phyloP scores from a whole-genome alignment of 1,284 basidiomycete genomes.

The Rhodotorula sp. region DNA sequence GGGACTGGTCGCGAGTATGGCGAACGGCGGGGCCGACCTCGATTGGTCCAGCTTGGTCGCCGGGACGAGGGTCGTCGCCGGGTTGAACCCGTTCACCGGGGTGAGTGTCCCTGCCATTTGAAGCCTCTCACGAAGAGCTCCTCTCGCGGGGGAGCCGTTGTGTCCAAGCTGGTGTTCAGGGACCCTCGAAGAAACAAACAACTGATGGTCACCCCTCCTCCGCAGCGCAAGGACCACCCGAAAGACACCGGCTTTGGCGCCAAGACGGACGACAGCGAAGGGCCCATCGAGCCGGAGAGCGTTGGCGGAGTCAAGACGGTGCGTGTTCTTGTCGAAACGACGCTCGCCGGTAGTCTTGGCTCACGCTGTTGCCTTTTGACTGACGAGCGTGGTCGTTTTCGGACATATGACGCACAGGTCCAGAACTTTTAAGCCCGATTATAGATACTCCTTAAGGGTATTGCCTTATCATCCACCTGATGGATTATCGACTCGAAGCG shows the following conservation, averaged over 20 bases:
- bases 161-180: too few species aligned
- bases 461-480: too few species aligned
- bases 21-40: constrained; percentile 25
- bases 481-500: too few species aligned
- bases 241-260: constrained; percentile 38
- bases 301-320: constrained; percentile 29
- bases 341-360: too few species aligned
- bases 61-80: constrained; percentile 36
- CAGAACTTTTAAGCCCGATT: not conserved
- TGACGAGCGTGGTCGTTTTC: not conserved
- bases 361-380: too few species aligned
- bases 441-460: too few species aligned
- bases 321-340: not conserved
- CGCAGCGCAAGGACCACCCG: constrained; percentile 19
- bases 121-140: too few species aligned
- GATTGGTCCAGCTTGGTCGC: constrained; percentile 40
- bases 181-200: too few species aligned
- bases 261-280: constrained; percentile 10
- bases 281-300: constrained; percentile 13
- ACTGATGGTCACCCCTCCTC: not conserved
- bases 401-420: not conserved
- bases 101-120: too few species aligned
- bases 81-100: constrained; percentile 36
- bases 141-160: too few species aligned
- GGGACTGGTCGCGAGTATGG: constrained; percentile 34